Percentiles rank a stretch among this genome's conserved stretches.
Conservation (phyloP, 1,284 basidiomycete genomes). For the Ganoderma meredithae region DNA sequence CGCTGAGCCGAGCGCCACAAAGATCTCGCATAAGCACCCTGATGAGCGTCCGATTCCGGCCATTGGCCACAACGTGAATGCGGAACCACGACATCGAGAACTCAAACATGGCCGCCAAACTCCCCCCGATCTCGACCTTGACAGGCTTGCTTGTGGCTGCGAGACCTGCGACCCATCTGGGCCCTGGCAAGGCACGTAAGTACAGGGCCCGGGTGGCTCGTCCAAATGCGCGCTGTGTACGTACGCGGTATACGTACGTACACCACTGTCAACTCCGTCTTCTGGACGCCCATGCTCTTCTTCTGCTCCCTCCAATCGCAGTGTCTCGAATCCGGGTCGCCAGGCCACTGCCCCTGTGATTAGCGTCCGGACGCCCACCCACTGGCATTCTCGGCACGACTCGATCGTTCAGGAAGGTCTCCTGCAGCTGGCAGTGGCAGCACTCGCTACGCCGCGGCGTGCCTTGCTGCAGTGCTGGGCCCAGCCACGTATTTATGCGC, state of each 20-base stretch:
- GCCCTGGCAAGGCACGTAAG: neutral
- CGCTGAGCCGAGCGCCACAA: conserved; percentile 5
- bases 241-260: neutral
- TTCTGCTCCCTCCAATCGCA: neutral
- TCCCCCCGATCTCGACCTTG: neutral
- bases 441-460: neutral
- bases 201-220: neutral
- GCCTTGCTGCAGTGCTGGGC: conserved; percentile 1
- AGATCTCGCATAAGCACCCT: neutral
- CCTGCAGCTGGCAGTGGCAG: too few species aligned
- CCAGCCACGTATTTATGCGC: too few species aligned
- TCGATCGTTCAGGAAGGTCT: neutral
- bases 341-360: conserved; percentile 4
- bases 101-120: neutral
- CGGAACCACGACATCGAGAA: too few species aligned
- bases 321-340: neutral
- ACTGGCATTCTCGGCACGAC: neutral
- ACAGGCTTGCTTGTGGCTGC: neutral
- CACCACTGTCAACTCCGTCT: neutral
- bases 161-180: neutral
- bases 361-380: neutral
- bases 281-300: neutral
- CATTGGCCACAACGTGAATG: too few species aligned
- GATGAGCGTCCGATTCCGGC: neutral
- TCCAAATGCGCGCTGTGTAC: neutral